Base-by-base conservation (phyloP, 176 grass and related monocot species). In the Aechmea fasciata region DNA sequence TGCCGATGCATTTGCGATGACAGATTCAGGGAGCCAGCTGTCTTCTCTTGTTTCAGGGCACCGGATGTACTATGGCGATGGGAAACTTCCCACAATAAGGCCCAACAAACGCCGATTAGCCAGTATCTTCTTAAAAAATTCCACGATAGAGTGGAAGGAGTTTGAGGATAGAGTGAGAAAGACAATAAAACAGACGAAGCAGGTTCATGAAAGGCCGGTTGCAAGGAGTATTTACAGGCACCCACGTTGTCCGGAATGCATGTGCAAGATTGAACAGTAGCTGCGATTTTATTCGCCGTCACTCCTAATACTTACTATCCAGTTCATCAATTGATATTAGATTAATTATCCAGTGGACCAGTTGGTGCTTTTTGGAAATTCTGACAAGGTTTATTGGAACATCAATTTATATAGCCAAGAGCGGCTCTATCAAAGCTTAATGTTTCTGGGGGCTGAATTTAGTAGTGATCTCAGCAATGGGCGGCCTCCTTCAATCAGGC, bases 1-100 rank as follows among this genome's bases (percentile, higher is more conserved):
- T 68, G 87, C 94, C 2, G 94, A 99, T 75, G 94, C 94, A 75
- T 99, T 99, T 88, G 89, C 94, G 71, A 93, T 99, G 94, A 93
- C 94, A 49, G 94, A 99, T 69, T 74, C 89, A 25, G 89, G 94
- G 23, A 99, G 94, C 73, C 94, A 99, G 72, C 73, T 99, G 20
- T 99, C 89, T 6, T 92, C 87, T 57, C 87, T 99, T 52, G 94
- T 99, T 73, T 88, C 91, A 66, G 94, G 94, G 63, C 87, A 92
- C n/a, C 84, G 94, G 22, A 99, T 97, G 94, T 99, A 93, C 50
- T 99, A 90, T 13, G 94, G 94, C 52, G 87, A 70, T 67, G 77
- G 86, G 47, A 80, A 85, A 57, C 89, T 93, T 80, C 86, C 89
- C 48, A 90, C 94, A 23, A 77, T 93, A 79, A 81, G 94, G 47